Conservation (phyloP, 768 basidiomycete species). For the Rhodotorula taiwanensis region DNA sequence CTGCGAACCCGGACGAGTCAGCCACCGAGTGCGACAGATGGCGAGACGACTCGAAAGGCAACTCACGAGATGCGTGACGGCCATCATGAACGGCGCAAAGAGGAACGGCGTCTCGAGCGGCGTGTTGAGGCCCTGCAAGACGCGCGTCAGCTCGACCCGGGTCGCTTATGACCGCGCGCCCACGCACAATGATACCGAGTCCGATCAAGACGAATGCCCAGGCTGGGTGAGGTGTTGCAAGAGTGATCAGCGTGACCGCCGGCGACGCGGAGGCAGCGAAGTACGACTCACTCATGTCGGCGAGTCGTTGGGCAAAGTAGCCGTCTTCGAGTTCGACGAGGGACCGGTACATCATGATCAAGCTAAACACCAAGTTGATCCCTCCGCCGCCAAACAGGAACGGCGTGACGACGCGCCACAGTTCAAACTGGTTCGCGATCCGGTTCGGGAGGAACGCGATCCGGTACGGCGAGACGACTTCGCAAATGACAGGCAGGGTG, state of each 20-base stretch:
- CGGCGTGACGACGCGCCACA: constrained; percentile 51
- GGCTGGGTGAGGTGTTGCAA: neutral
- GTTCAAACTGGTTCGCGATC: constrained; percentile 52
- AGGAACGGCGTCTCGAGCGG: constrained; percentile 58
- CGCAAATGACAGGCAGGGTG: constrained; percentile 55
- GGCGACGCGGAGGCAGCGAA: neutral
- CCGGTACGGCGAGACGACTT: constrained; percentile 53
- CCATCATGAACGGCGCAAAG: constrained; percentile 60
- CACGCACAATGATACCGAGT: constrained; percentile 18
- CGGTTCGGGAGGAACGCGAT: constrained; percentile 54
- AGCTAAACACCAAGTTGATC: constrained; percentile 58
- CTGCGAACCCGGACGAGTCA: neutral
- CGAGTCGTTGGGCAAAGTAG: constrained; percentile 56
- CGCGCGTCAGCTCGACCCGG: neutral
- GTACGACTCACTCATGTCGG: constrained; percentile 68
- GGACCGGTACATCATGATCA: constrained; percentile 66
- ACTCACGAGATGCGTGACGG: constrained; percentile 57
- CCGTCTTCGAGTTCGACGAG: constrained; percentile 59
- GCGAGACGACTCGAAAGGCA: neutral
- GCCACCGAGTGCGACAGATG: neutral
- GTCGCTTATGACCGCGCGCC: neutral
- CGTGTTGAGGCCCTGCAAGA: constrained; percentile 50
- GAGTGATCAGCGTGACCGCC: neutral
- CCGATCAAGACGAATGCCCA: constrained; percentile 31
- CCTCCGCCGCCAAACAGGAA: constrained; percentile 67